A percentile compares a stretch with the other conserved stretches of the same genome.
Evolutionary conservation across 306 rosid genomes (phyloP).

Genomic region (Prosopis cineraria): DNA sequence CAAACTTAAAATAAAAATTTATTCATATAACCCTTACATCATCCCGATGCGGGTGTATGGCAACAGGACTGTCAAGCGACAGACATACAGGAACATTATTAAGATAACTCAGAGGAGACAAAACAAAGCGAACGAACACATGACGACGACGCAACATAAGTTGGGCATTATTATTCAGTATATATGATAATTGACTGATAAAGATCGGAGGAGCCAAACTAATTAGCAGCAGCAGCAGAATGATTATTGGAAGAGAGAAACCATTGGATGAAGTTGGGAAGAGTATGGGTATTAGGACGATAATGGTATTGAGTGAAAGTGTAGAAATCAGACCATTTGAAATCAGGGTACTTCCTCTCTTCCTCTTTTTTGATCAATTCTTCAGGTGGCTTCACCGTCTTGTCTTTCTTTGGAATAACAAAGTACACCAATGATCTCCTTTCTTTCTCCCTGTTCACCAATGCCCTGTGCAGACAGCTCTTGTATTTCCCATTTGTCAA

Average conservation of each 20-base stretch:
- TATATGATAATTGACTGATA: no score
- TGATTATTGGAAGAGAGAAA: slow-evolving; percentile 33
- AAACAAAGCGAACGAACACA: no score
- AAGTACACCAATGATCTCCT: slow-evolving; percentile 60
- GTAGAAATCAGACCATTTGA: slow-evolving; percentile 57
- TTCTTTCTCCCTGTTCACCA: slow-evolving; percentile 48
- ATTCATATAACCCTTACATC: not conserved
- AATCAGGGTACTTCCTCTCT: slow-evolving; percentile 59
- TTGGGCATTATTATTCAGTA: no score
- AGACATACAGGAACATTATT: not conserved
- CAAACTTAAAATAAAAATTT: no score
- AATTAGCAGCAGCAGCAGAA: not conserved
- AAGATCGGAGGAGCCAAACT: not conserved
- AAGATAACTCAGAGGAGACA: not conserved
- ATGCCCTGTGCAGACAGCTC: slow-evolving; percentile 68
- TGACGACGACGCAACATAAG: no score
- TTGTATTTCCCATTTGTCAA: slow-evolving; percentile 60
- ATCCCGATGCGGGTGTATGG: not conserved
- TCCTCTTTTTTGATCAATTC: not conserved
- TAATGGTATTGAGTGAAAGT: slow-evolving; percentile 50
- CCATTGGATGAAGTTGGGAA: slow-evolving; percentile 28
- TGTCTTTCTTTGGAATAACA: slow-evolving; percentile 47
- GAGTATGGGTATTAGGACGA: not conserved
- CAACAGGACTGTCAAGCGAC: not conserved
- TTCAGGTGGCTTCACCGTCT: not conserved